These are phyloP conservation scores for Cryphonectria carpinicola DNA, from an alignment of 2,329 filamentous ascomycete species.

Conservation along the genomic window DNA sequence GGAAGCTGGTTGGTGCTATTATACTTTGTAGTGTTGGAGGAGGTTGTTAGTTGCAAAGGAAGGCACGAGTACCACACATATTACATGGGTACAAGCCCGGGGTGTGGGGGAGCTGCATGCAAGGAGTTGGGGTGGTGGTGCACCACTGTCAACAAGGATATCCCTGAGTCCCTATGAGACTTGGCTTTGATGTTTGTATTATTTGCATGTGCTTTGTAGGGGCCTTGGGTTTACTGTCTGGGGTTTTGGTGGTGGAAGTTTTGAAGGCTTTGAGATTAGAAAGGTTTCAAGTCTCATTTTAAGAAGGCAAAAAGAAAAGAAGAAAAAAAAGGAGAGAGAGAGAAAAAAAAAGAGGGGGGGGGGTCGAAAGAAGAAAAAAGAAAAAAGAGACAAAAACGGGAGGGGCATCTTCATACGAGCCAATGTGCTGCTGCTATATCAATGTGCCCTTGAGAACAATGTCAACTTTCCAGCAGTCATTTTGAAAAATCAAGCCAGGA, in stretches of 20 bases:
- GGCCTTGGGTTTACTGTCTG: neutral
- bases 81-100: neutral
- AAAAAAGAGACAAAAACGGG: too few species aligned
- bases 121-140: neutral
- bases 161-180: neutral
- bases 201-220: neutral
- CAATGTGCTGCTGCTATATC: neutral
- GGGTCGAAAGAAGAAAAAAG: conserved; percentile 46
- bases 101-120: neutral
- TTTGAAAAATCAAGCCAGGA: neutral
- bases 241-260: neutral
- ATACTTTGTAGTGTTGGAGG: neutral
- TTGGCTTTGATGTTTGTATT: neutral
- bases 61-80: neutral
- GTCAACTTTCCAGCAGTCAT: neutral
- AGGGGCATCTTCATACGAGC: neutral
- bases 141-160: neutral
- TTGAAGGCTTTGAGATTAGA: neutral
- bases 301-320: too few species aligned
- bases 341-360: too few species aligned
- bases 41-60: neutral
- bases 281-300: neutral
- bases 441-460: neutral
- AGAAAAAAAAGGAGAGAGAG: neutral
- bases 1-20: neutral